phyloP scores from a whole-genome alignment of 2,329 filamentous ascomycete species.

The Bipolaris zeicola region DNA sequence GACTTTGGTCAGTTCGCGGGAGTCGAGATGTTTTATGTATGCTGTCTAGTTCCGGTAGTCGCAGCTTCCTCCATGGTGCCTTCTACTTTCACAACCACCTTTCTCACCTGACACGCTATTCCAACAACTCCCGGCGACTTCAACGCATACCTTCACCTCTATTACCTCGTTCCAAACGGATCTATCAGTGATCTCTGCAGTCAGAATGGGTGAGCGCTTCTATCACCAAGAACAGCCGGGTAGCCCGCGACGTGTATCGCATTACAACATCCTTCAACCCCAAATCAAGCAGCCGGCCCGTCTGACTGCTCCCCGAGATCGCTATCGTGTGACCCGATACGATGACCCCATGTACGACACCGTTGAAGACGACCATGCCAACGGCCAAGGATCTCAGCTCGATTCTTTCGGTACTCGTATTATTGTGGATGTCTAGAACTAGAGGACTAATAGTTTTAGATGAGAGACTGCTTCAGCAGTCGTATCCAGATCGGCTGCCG shows the following conservation, averaged over 20 bases:
- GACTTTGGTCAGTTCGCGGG: neutral
- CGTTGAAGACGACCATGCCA: slow-evolving; percentile 34
- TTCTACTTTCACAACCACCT: slow-evolving; percentile 20
- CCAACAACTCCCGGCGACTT: neutral
- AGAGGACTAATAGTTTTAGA: slow-evolving; percentile 35
- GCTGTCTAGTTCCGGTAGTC: slow-evolving; percentile 10
- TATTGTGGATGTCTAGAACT: neutral
- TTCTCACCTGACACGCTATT: slow-evolving; percentile 7
- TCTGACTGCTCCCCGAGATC: slow-evolving; percentile 25
- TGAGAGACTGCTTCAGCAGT: slow-evolving; percentile 39
- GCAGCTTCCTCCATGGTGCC: slow-evolving; percentile 29
- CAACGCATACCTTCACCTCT: neutral
- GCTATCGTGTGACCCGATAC: slow-evolving; percentile 30
- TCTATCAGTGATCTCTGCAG: neutral
- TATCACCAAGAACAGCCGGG: slow-evolving; percentile 13
- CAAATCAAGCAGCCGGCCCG: slow-evolving; percentile 17
- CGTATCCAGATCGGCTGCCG: slow-evolving; percentile 40
- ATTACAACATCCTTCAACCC: slow-evolving; percentile 21
- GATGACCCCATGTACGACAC: slow-evolving; percentile 24
- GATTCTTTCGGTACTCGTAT: slow-evolving; percentile 57
- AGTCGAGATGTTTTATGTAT: neutral
- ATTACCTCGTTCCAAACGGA: neutral
- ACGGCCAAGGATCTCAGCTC: slow-evolving; percentile 33
- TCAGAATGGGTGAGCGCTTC: slow-evolving; percentile 28
- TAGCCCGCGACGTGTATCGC: slow-evolving; percentile 6